Conservation (phyloP, 2,329 filamentous ascomycete species). For the Nothophoma quercina region DNA sequence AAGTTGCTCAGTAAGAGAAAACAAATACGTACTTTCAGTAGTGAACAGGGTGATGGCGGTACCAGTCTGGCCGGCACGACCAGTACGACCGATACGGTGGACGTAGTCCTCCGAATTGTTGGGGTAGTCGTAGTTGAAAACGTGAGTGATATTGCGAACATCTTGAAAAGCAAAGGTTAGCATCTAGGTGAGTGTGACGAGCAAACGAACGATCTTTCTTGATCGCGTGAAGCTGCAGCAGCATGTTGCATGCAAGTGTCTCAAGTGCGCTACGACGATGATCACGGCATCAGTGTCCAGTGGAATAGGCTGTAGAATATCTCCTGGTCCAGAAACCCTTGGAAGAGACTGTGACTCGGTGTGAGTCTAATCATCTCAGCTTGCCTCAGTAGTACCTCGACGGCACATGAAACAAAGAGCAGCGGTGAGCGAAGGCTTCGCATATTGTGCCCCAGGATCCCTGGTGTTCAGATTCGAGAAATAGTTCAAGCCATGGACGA, state of each 20-base stretch:
- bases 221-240: constrained; percentile 67
- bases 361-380: constrained; percentile 78
- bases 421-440: constrained; percentile 73
- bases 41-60: constrained; percentile 99
- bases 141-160: constrained; percentile 99
- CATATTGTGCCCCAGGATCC: constrained; percentile 90
- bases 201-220: constrained; percentile 60
- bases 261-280: constrained; percentile 59
- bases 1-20: background rate
- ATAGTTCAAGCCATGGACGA: constrained; percentile 87
- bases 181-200: constrained; percentile 58
- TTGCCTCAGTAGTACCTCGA: constrained; percentile 74
- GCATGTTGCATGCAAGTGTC: constrained; percentile 63
- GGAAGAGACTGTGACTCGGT: constrained; percentile 73
- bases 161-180: constrained; percentile 90
- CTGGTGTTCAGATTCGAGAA: constrained; percentile 79
- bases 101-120: constrained; percentile 83
- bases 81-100: constrained; percentile 73
- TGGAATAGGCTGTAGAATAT: constrained; percentile 59
- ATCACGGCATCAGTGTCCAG: constrained; percentile 54
- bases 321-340: constrained; percentile 74
- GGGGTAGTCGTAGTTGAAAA: constrained; percentile 99
- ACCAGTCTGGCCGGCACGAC: constrained; percentile 82
- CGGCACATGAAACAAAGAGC: constrained; percentile 73
- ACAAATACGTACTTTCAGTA: constrained; percentile 85